Percentiles rank a stretch among this genome's conserved stretches.
phyloP scores from a whole-genome alignment of 1,284 basidiomycete species.

The Austroboletus niveus region DNA sequence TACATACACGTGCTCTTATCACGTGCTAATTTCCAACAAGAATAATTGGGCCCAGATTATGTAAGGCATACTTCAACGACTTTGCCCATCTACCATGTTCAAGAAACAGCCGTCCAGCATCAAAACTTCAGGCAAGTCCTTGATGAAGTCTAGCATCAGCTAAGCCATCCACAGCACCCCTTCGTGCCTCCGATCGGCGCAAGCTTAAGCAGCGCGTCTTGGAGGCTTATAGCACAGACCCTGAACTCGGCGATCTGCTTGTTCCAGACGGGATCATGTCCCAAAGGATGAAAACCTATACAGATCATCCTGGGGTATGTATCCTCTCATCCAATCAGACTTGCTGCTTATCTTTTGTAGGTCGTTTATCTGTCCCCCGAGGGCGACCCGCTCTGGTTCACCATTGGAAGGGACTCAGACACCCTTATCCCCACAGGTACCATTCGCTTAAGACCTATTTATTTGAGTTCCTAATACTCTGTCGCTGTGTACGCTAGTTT shows the following conservation, averaged over 20 bases:
- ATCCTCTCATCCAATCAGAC: background rate
- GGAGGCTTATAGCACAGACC: constrained; percentile 43
- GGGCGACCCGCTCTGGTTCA: constrained; percentile 83
- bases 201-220: constrained; percentile 63
- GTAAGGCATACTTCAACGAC: no score
- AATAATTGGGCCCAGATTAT: no score
- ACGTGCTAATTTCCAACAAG: no score
- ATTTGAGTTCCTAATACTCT: no score
- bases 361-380: constrained; percentile 62
- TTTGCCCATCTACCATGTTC: constrained; percentile 50
- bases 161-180: constrained; percentile 44
- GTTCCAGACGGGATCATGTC: constrained; percentile 70
- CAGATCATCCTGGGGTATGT: constrained; percentile 62
- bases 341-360: constrained; percentile 30
- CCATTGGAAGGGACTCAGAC: constrained; percentile 62
- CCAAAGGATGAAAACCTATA: constrained; percentile 63
- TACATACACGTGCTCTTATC: no score
- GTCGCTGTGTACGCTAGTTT: constrained; percentile 39
- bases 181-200: constrained; percentile 67
- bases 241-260: constrained; percentile 58
- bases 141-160: background rate
- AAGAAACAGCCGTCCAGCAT: constrained; percentile 66
- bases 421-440: constrained; percentile 70
- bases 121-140: constrained; percentile 56
- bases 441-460: background rate